Evolutionary conservation across 1,139 yeast species (phyloP), one percentile per base, ranked within the genome.

Genomic region (Sugiyamaella japonica): DNA sequence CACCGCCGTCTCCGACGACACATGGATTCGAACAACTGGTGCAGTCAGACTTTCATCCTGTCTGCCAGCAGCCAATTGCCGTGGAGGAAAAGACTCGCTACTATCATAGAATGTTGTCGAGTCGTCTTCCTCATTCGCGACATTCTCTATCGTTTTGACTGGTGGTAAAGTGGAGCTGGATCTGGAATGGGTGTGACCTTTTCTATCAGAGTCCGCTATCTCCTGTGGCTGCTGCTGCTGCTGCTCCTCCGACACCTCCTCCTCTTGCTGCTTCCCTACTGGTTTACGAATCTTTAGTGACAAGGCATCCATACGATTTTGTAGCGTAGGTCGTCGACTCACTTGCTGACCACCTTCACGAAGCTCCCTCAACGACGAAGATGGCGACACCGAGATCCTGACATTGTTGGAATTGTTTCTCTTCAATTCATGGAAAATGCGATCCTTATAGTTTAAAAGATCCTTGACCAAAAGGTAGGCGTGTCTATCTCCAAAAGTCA

Each of bases 381-480:
- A 46, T 10, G 50, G 43, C n/a, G 50, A 46, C 16, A 38, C 13
- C 2, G 50, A 47, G 9, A 16, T 32, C 36, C 23, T 37, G 28
- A 42, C 25, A 37, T 17, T 47, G 10, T 28, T 47, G 10, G 66
- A 66, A 58, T 63, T 65, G 53, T 64, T 59, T 23, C 72, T 63
- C 56, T 78, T 80, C 53, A 80, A 70, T 54, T 75, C 78, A 25
- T 72, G 67, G 59, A 88, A 87, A 15, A 85, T 80, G 9, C 74
- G 71, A 36, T 82, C 84, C 62, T 84, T 83, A 62, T 84, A 72
- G 16, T 73, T 73, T 59, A 89, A 73, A 50, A 89, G 72, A 66
- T 89, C 96, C 50, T 74, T 72, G 52, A 87, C 74, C 50, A 89
- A 77, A 56, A 77, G 73, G 57, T 73, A 75, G 13, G 87, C 84